Evolutionary conservation across 164 flowering plant species (phyloP).

Genomic region (Vitis amurensis): DNA sequence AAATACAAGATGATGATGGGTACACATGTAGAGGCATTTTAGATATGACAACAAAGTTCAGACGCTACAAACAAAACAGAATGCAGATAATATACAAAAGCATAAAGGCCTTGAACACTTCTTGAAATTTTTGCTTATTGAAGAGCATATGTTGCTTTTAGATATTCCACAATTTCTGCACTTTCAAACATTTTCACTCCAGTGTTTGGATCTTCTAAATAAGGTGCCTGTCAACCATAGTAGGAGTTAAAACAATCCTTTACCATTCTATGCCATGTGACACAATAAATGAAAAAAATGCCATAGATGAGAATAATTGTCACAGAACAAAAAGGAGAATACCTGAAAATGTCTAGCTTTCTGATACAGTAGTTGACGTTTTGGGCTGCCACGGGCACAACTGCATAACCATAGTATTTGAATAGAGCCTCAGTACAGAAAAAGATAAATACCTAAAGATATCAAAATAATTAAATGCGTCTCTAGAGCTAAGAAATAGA

Average conservation of each 20-base stretch:
- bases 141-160: conserved; percentile 73
- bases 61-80: not conserved
- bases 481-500: not conserved
- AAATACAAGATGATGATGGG: not conserved
- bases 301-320: not conserved
- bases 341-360: conserved; percentile 89
- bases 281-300: not conserved
- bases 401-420: conserved; percentile 35
- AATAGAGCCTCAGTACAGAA: not conserved
- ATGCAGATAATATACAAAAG: not conserved
- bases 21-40: not conserved
- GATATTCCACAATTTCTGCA: conserved; percentile 85
- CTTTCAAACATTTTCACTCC: conserved; percentile 95
- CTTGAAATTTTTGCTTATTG: conserved; percentile 15
- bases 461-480: too few species aligned
- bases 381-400: conserved; percentile 94
- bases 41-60: not conserved
- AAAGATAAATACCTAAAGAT: not conserved
- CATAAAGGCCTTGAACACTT: not conserved
- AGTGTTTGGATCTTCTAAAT: conserved; percentile 92
- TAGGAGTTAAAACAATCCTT: not conserved
- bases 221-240: conserved; percentile 61
- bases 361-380: conserved; percentile 62
- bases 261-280: not conserved
- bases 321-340: not conserved